Conservation (phyloP, 108 stramenopile species). For the Discostella stelligeroides region DNA sequence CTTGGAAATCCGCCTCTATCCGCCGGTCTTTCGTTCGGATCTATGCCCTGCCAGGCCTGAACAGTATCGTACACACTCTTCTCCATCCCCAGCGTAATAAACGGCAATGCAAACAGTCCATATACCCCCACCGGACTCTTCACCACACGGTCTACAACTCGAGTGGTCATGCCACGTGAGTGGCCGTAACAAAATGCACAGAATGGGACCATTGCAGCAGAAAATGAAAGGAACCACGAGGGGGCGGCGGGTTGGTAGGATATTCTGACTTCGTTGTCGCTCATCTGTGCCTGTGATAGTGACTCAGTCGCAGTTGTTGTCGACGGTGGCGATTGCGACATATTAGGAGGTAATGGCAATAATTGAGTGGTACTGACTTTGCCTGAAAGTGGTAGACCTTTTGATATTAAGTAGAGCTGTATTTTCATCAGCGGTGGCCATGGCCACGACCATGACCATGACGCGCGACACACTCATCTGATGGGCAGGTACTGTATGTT, state of each 20-base stretch:
- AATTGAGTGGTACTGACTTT: too few relatives aligned
- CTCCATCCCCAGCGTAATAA: conserved; percentile 81
- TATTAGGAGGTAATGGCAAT: too few relatives aligned
- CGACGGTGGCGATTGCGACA: too few relatives aligned
- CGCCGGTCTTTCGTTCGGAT: too few relatives aligned
- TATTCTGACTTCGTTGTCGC: not conserved
- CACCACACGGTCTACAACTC: conserved; percentile 71
- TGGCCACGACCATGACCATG: too few relatives aligned
- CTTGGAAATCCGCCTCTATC: too few relatives aligned
- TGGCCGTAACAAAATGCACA: conserved; percentile 82
- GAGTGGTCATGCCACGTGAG: conserved; percentile 61
- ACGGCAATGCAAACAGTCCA: conserved; percentile 80
- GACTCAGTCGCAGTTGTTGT: conserved; percentile 3
- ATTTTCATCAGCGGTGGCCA: too few relatives aligned
- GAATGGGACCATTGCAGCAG: conserved; percentile 85
- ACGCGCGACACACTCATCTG: too few relatives aligned
- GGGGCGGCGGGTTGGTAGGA: conserved; percentile 17
- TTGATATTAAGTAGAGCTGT: too few relatives aligned
- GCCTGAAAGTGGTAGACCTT: too few relatives aligned
- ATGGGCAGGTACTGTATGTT: too few relatives aligned
- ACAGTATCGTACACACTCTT: conserved; percentile 87
- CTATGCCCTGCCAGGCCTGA: conserved; percentile 81
- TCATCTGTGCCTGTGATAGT: conserved; percentile 21
- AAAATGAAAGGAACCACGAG: conserved; percentile 67
- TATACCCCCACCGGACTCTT: conserved; percentile 79